Base-by-base conservation (phyloP, 345 rosid genomes). In the Citrus medica region DNA sequence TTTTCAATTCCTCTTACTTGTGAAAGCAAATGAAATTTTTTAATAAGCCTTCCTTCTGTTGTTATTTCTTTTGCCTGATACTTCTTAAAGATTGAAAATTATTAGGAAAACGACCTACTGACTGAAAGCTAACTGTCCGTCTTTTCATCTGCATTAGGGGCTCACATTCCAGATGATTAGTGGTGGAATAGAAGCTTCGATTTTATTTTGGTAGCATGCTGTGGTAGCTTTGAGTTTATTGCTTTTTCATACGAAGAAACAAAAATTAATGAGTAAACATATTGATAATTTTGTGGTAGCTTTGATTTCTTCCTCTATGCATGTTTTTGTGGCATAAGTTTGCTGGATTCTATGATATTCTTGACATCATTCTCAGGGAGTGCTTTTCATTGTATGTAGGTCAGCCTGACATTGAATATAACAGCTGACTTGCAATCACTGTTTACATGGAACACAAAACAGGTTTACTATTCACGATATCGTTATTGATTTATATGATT, bases 371-470 rank as follows among this genome's bases (percentile, higher is more conserved):
- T 70, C 78, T 69, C 68, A 79, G 9, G 35, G n/a, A 10, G 30
- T 37, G 32, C n/a, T 32, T 82, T 73, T 82, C 62, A 60, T 76
- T 73, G 71, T 68, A 67, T 89, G 78, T 76, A 96, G 99, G 97
- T 97, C 78, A 93, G 97, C 90, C 76, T 97, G 84, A 91, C 92
- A 17, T 66, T 97, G 89, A 95, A 97, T 80, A 89, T 97, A 83
- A 61, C 94, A 25, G 98, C 97, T 19, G 95, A 97, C 76, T 84
- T 97, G 66, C 94, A 92, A 81, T 90, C 99, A 55, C 76, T 94
- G 27, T 97, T 94, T 82, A 93, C 98, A 60, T 94, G 99, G 99
- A 97, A 97, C 89, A 94, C 99, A 4, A 94, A 97, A 80, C 98
- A 94, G 98, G 99, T 97, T 81, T 78, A 74, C 74, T 68, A 17